Evolutionary conservation across 2,329 filamentous ascomycete genomes (phyloP).

Genomic region (Tolypocladium inflatum): DNA sequence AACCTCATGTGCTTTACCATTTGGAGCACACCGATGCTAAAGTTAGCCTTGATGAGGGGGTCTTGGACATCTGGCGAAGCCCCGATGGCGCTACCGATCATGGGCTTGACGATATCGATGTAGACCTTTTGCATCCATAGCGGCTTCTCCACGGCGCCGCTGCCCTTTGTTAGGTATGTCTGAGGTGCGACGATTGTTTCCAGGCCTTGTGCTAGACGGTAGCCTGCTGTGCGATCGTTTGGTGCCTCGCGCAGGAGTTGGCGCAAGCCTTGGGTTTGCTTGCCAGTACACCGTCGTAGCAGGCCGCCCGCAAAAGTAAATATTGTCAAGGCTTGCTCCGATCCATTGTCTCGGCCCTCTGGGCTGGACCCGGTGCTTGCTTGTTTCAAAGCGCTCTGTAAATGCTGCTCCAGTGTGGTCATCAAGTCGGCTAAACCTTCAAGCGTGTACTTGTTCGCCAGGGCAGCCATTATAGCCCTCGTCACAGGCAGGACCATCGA

Average conservation of each 20-base stretch:
- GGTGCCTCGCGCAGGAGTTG: conserved; percentile 26
- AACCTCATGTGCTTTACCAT: conserved; percentile 40
- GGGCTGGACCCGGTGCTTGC: background rate
- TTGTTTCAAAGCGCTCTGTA: conserved; percentile 10
- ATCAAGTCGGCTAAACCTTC: conserved; percentile 20
- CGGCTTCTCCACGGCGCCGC: conserved; percentile 33
- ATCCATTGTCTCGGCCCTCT: conserved; percentile 5
- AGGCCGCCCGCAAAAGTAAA: conserved; percentile 28
- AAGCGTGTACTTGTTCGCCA: conserved; percentile 35
- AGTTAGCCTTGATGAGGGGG: conserved; percentile 24
- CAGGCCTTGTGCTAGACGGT: conserved; percentile 30
- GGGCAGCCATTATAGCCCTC: conserved; percentile 27
- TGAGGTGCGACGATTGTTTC: conserved; percentile 32
- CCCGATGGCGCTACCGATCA: conserved; percentile 30
- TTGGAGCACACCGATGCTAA: conserved; percentile 37
- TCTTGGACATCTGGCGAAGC: conserved; percentile 17
- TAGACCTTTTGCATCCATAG: conserved; percentile 42
- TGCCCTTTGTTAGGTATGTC: conserved; percentile 26
- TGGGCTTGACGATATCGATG: conserved; percentile 33
- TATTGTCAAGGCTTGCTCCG: conserved; percentile 20
- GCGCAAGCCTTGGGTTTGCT: conserved; percentile 21
- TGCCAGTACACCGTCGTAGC: conserved; percentile 26
- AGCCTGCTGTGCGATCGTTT: conserved; percentile 21
- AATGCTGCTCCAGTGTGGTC: conserved; percentile 14
- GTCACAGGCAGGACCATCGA: conserved; percentile 15